Evolutionary conservation across 148 eudicot species (phyloP), one percentile per base, ranked within the genome.

Genomic region (Rhododendron vialii): DNA sequence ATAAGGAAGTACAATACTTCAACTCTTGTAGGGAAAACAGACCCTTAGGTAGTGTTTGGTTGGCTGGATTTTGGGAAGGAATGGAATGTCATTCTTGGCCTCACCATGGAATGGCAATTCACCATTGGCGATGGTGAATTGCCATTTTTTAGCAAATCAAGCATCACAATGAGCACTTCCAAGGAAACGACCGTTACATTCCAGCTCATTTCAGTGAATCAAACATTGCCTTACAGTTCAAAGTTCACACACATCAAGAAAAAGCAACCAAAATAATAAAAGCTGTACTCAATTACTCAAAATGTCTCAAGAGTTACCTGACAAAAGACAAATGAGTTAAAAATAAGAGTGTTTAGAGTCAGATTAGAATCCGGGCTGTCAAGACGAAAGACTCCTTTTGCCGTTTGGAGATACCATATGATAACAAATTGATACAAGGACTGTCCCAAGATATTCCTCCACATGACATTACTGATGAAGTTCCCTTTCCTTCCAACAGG

Each of bases 401-500:
- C 36, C 0, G 92, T 84, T 75, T 92, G 95, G 45, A 93, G 93
- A 81, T 88, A 89, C 95, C 94, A 93, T 47, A 93, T 91, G 71
- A 92, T 76, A 24, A 92, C 43, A 85, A 93, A 92, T 82, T 93
- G 95, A 85, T 93, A 93, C 18, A 90, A 30, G 5, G 95, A 92
- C 47, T 93, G 94, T 11, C 94, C 95, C 83, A 93, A 76, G n/a
- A 93, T 93, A 80, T 93, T 93, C 91, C 95, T 90, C 94, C 95
- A 93, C 95, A 93, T 93, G 26, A 93, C 92, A 84, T 93, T 93
- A 83, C 90, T 93, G 81, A 92, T 93, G 63, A 93, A 93, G 86
- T 89, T 93, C 28, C 95, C 95, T 80, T 87, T 87, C 82, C 94
- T 87, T 87, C 95, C 95, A 82, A 93, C 95, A 0, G 95, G 95